A percentile compares a stretch with the other conserved stretches of the same genome.
Conservation (phyloP, 1,139 yeast genomes). For the Geotrichum histeridarum region DNA sequence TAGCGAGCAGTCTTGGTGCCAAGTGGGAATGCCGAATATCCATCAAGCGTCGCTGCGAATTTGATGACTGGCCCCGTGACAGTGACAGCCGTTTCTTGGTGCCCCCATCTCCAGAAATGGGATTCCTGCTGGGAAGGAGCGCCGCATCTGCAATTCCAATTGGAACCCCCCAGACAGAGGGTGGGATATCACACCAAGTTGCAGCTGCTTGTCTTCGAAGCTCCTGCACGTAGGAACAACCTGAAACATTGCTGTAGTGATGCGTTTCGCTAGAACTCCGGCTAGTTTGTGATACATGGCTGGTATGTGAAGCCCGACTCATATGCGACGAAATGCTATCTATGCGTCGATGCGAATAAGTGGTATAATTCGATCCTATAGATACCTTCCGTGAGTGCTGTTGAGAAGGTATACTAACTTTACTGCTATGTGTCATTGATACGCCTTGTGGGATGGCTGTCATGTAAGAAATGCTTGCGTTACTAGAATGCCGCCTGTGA, state of each 20-base stretch:
- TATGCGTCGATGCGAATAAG: conserved; percentile 1
- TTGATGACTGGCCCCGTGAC: conserved; percentile 37
- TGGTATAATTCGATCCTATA: neutral
- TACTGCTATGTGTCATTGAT: neutral
- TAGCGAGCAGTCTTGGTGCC: conserved; percentile 68
- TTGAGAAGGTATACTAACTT: neutral
- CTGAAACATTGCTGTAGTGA: conserved; percentile 22
- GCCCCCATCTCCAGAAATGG: neutral
- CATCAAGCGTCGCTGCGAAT: conserved; percentile 31
- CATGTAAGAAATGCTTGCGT: neutral
- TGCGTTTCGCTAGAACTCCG: conserved; percentile 8
- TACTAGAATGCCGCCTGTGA: neutral
- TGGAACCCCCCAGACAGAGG: conserved; percentile 59
- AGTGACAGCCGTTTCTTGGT: conserved; percentile 29
- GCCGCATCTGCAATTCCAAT: conserved; percentile 50
- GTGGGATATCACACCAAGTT: conserved; percentile 47
- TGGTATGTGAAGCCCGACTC: conserved; percentile 3
- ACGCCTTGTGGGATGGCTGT: conserved; percentile 10
- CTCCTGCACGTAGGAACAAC: conserved; percentile 51
- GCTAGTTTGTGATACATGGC: conserved; percentile 5
- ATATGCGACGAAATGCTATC: conserved; percentile 13
- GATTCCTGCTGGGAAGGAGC: neutral
- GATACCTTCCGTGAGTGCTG: neutral
- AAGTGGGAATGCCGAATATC: conserved; percentile 72
- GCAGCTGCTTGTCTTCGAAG: conserved; percentile 53